These are phyloP conservation scores for Suhomyces bribrorum DNA, from an alignment of 1,139 yeast species.

Conservation along the genomic window DNA sequence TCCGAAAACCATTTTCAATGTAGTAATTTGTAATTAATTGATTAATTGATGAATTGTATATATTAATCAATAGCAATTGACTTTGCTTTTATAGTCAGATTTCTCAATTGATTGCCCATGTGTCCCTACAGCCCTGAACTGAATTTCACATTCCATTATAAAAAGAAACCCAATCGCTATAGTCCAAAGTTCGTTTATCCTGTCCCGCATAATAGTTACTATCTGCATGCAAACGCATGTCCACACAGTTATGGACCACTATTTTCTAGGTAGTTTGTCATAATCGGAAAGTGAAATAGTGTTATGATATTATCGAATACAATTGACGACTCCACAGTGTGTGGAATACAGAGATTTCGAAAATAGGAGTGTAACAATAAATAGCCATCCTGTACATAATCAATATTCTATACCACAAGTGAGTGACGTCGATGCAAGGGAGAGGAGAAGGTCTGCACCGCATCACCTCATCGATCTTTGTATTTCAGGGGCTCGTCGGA, in stretches of 20 bases:
- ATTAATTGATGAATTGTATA: constrained; percentile 1
- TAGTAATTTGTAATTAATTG: neutral
- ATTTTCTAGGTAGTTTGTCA: neutral
- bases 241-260: neutral
- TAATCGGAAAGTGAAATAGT: neutral
- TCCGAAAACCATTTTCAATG: constrained; percentile 20
- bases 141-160: constrained; percentile 1
- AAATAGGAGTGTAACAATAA: neutral
- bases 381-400: constrained; percentile 1
- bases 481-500: neutral
- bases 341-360: neutral
- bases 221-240: neutral
- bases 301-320: neutral
- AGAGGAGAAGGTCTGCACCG: neutral
- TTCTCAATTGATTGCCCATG: constrained; percentile 2
- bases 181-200: neutral
- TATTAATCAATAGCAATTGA: neutral
- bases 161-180: constrained; percentile 1
- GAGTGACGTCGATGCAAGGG: neutral
- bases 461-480: neutral
- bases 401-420: neutral
- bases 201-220: neutral
- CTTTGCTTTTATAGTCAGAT: constrained; percentile 1
- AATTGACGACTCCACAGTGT: neutral
- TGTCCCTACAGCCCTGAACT: constrained; percentile 1